These are phyloP conservation scores for Dendrobium nobile DNA, from an alignment of 106 monocot species.

Conservation along the genomic window DNA sequence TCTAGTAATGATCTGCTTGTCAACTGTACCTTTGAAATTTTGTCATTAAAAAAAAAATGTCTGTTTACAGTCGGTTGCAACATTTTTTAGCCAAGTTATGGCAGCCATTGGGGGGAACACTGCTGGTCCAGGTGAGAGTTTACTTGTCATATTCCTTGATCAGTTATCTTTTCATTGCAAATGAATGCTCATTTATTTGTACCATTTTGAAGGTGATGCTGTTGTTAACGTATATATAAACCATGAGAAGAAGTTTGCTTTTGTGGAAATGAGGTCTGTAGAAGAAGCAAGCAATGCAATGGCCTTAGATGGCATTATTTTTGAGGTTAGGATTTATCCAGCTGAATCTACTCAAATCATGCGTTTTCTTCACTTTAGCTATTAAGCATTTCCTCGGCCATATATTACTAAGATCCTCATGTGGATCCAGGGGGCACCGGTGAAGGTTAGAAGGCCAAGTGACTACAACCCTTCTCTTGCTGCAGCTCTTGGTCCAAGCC, in stretches of 20 bases:
- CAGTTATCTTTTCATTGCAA: neutral
- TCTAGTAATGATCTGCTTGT: neutral
- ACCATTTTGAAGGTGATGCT: constrained; percentile 73
- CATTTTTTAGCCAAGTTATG: constrained; percentile 94
- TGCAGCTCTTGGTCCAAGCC: constrained; percentile 67
- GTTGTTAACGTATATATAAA: constrained; percentile 98
- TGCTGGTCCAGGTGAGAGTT: constrained; percentile 81
- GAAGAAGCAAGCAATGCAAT: constrained; percentile 99
- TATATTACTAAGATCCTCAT: constrained; percentile 11
- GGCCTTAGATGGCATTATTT: constrained; percentile 97
- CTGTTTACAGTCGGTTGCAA: constrained; percentile 77
- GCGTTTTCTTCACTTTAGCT: neutral
- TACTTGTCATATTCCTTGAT: neutral
- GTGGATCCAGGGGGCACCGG: constrained; percentile 73
- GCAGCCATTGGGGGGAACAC: constrained; percentile 92
- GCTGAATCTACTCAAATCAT: neutral
- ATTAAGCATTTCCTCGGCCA: neutral
- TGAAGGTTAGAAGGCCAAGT: constrained; percentile 83
- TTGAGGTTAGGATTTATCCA: constrained; percentile 51
- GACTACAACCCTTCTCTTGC: constrained; percentile 81
- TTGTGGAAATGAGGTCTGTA: constrained; percentile 98
- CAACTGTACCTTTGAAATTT: neutral
- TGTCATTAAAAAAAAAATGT: neutral
- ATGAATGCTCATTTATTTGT: constrained; percentile 2
- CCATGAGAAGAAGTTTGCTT: constrained; percentile 99